These are phyloP conservation scores for Colletotrichum sp. DNA, from an alignment of 2,329 filamentous ascomycete species.

Conservation along the genomic window DNA sequence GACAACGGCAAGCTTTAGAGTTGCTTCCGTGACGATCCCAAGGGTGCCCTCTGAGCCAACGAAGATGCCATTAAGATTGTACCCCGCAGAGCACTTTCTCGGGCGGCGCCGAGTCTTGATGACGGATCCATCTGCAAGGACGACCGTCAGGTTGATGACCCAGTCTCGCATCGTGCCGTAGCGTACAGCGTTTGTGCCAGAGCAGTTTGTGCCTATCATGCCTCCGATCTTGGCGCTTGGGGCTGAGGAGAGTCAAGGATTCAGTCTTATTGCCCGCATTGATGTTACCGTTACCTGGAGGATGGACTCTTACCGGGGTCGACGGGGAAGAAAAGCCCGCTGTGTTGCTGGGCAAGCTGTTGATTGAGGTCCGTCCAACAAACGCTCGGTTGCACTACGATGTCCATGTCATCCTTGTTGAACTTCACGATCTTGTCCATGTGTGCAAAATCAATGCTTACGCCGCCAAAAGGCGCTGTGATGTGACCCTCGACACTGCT, in stretches of 20 bases:
- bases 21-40: slow-evolving; percentile 73
- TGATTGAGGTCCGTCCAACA: slow-evolving; percentile 72
- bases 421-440: slow-evolving; percentile 71
- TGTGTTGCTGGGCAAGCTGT: slow-evolving; percentile 54
- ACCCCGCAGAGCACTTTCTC: slow-evolving; percentile 71
- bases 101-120: slow-evolving; percentile 73
- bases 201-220: slow-evolving; percentile 72
- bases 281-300: background rate
- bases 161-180: slow-evolving; percentile 80
- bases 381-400: slow-evolving; percentile 71
- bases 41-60: slow-evolving; percentile 74
- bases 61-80: slow-evolving; percentile 72
- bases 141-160: slow-evolving; percentile 73
- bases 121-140: slow-evolving; percentile 68
- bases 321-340: slow-evolving; percentile 70
- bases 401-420: slow-evolving; percentile 71
- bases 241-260: background rate
- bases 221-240: slow-evolving; percentile 45
- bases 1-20: slow-evolving; percentile 69
- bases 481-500: slow-evolving; percentile 75
- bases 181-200: slow-evolving; percentile 60
- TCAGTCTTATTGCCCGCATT: background rate
- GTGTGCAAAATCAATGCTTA: slow-evolving; percentile 70
- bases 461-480: slow-evolving; percentile 66
- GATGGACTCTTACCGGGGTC: slow-evolving; percentile 67